Evolutionary conservation across 1,284 basidiomycete genomes (phyloP).

Genomic region (Heterobasidion occidentale): DNA sequence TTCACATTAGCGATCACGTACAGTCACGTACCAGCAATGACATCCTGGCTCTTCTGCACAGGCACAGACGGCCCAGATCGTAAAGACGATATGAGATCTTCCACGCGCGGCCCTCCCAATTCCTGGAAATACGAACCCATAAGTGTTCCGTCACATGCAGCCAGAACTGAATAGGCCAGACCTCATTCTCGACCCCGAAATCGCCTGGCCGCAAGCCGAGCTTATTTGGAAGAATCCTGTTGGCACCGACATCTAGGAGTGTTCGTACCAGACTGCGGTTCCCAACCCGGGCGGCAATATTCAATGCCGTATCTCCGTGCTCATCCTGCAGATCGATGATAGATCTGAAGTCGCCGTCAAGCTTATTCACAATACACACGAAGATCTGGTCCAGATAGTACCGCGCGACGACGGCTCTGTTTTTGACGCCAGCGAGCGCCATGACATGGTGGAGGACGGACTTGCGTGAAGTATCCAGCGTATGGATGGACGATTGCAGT

Average conservation of each 20-base stretch:
- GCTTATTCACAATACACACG: conserved; percentile 70
- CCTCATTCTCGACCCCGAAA: conserved; percentile 90
- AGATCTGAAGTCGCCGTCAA: conserved; percentile 67
- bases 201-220: conserved; percentile 89
- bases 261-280: conserved; percentile 85
- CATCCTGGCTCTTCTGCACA: conserved; percentile 84
- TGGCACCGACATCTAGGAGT: conserved; percentile 89
- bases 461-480: conserved; percentile 84
- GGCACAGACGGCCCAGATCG: conserved; percentile 66
- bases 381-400: conserved; percentile 93
- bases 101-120: conserved; percentile 59
- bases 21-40: conserved; percentile 62
- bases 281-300: conserved; percentile 91
- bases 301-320: conserved; percentile 94
- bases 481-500: conserved; percentile 74
- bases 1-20: background rate
- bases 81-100: conserved; percentile 67
- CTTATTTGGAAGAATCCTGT: conserved; percentile 88
- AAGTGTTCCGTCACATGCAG: conserved; percentile 1
- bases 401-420: conserved; percentile 76
- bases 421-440: conserved; percentile 85
- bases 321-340: conserved; percentile 92
- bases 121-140: conserved; percentile 35
- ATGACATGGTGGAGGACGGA: conserved; percentile 94
- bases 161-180: conserved; percentile 19